These are phyloP conservation scores for Actinomortierella wolfii DNA, from an alignment of 371 early-diverging fungal genomes.

Conservation along the genomic window DNA sequence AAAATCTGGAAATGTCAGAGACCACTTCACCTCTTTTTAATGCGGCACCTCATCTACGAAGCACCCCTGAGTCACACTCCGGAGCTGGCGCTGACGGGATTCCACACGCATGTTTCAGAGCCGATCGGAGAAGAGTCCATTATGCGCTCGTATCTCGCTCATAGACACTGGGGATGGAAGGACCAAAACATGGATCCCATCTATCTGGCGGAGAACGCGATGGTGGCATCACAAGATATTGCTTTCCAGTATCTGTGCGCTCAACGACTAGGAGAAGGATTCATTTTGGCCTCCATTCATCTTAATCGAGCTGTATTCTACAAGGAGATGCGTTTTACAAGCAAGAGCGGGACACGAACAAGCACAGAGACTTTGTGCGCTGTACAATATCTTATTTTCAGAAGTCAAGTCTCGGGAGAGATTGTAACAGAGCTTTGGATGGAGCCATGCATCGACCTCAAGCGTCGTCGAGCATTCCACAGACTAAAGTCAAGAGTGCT, in stretches of 20 bases:
- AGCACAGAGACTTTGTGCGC: slow-evolving; percentile 47
- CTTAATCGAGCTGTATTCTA: slow-evolving; percentile 64
- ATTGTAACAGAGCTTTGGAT: slow-evolving; percentile 76
- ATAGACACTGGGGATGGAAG: slow-evolving; percentile 71
- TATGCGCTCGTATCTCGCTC: slow-evolving; percentile 61
- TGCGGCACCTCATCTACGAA: slow-evolving; percentile 40
- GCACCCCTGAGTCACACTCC: slow-evolving; percentile 18
- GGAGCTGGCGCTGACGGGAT: slow-evolving; percentile 21
- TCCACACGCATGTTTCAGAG: slow-evolving; percentile 44
- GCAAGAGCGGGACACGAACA: slow-evolving; percentile 5
- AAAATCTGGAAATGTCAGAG: slow-evolving; percentile 21
- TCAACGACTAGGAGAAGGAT: slow-evolving; percentile 66
- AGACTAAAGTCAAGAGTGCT: slow-evolving; percentile 56
- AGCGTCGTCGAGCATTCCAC: slow-evolving; percentile 40
- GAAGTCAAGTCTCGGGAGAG: slow-evolving; percentile 53
- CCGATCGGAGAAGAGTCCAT: slow-evolving; percentile 49
- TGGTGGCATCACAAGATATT: slow-evolving; percentile 66
- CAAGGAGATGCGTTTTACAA: slow-evolving; percentile 52
- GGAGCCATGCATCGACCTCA: slow-evolving; percentile 59
- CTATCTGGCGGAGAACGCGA: slow-evolving; percentile 44
- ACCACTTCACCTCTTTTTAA: slow-evolving; percentile 33
- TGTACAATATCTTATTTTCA: slow-evolving; percentile 67
- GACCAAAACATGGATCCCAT: slow-evolving; percentile 54
- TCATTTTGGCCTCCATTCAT: slow-evolving; percentile 55
- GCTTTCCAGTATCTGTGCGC: slow-evolving; percentile 69